Evolutionary conservation across 257 asterid genomes (phyloP).

Genomic region (Ilex aquifolium): DNA sequence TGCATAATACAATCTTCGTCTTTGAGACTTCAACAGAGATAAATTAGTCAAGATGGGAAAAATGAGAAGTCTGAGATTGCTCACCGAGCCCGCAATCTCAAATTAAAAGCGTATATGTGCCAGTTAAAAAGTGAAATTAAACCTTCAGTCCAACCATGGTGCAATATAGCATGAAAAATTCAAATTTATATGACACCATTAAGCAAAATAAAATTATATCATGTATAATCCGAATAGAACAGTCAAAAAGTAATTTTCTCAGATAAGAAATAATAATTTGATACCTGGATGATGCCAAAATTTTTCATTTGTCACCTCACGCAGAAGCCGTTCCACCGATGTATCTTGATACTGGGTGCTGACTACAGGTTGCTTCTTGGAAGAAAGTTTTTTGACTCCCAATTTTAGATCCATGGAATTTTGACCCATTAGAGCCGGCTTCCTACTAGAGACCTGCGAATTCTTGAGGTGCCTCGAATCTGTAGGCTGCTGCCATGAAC

Average conservation of each 20-base stretch:
- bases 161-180: too few relatives aligned
- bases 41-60: too few relatives aligned
- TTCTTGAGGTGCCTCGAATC: constrained; percentile 60
- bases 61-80: too few relatives aligned
- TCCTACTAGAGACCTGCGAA: constrained; percentile 55
- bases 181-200: too few relatives aligned
- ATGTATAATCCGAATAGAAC: too few relatives aligned
- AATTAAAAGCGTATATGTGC: too few relatives aligned
- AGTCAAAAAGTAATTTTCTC: not conserved
- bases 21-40: too few relatives aligned
- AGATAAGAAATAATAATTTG: not conserved
- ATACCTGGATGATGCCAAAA: constrained; percentile 98
- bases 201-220: too few relatives aligned
- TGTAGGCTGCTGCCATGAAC: constrained; percentile 69
- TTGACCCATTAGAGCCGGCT: constrained; percentile 47
- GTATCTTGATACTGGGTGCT: constrained; percentile 73
- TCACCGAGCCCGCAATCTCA: too few relatives aligned
- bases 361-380: constrained; percentile 52
- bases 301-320: constrained; percentile 94
- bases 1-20: too few relatives aligned
- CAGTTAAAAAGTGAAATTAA: too few relatives aligned
- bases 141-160: too few relatives aligned
- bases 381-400: constrained; percentile 56
- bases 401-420: constrained; percentile 47
- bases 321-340: constrained; percentile 90